Evolutionary conservation across 2,329 filamentous ascomycete genomes (phyloP), one percentile per base, ranked within the genome.

Genomic region (Pseudopyrenochaeta lycopersici): DNA sequence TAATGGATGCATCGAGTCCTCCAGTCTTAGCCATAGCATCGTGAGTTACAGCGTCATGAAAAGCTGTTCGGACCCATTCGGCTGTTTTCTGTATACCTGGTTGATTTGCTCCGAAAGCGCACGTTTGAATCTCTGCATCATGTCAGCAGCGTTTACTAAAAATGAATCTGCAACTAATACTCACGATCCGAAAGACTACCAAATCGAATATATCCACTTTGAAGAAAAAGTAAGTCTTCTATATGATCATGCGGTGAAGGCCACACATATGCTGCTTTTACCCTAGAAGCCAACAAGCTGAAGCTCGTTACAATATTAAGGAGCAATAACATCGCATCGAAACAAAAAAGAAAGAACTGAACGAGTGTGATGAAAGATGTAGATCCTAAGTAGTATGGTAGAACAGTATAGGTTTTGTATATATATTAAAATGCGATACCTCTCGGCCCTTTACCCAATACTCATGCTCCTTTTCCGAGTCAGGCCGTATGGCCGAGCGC

Each of bases 1-100:
- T 67, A 9, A 76, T 72, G 11, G 70, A 74, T 10, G 68, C 72
- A 36, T 76, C 74, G 10, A 75, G 48, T 7, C 73, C 74, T 32
- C 74, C 74, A 7, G 54, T 64, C 5, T 68, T 68, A 3, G 64
- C 62, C 2, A 55, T 50, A 15, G 63, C 62, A 50, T 75, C 60
- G 20, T 64, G 64, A 0, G 71, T 73, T 1, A 67, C 64, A 43
- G 73, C 64, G 40, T 76, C 74, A 52, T 77, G 74, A 44, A 75
- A 75, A 33, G 70, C 67, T 18, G 69, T 71, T 9, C 73, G 64
- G 12, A 75, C 62, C 68, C 72, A 70, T 49, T 71, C 62, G 4
- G 65, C 63, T 3, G 63, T 51, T 14, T 64, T 67, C 35, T 67
- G 64, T n/a, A 61, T 53, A 3, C 62, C 65, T n/a, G 59, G 63